A percentile compares a stretch with the other conserved stretches of the same genome.
Conservation (phyloP, 1,284 basidiomycete species). For the Cystobasidium pallidum region DNA sequence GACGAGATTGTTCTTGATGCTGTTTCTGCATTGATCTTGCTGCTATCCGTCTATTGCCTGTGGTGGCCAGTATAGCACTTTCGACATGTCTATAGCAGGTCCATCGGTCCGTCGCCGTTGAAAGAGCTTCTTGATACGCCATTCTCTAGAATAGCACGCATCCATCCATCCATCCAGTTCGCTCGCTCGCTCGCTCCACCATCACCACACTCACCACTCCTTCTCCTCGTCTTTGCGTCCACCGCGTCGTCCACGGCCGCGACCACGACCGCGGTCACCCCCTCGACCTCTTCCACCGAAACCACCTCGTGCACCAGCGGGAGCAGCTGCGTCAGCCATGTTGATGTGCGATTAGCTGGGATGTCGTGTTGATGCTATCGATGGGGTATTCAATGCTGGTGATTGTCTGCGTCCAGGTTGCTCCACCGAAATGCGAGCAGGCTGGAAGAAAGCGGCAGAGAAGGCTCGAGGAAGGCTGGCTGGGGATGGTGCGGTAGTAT, state of each 20-base stretch:
- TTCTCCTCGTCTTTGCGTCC: constrained; percentile 99
- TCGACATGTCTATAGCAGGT: too few relatives aligned
- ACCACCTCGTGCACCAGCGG: constrained; percentile 42
- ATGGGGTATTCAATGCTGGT: neutral
- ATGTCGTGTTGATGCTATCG: neutral
- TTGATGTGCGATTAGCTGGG: neutral
- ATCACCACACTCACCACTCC: constrained; percentile 87
- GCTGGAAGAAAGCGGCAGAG: constrained; percentile 13
- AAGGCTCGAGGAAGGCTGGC: constrained; percentile 19
- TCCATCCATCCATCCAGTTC: neutral
- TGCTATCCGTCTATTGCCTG: too few relatives aligned
- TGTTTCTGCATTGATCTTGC: too few relatives aligned
- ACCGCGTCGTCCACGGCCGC: constrained; percentile 79
- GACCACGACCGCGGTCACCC: constrained; percentile 72
- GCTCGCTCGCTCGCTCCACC: constrained; percentile 5
- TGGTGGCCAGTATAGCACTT: too few relatives aligned
- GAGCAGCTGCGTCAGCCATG: constrained; percentile 43
- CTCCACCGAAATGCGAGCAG: neutral
- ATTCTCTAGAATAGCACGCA: too few relatives aligned
- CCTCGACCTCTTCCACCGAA: constrained; percentile 65
- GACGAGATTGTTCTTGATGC: too few relatives aligned
- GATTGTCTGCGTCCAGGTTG: constrained; percentile 54
- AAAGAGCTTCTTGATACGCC: too few relatives aligned
- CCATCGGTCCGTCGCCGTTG: too few relatives aligned
- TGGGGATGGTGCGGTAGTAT: neutral